A percentile compares a stretch with the other conserved stretches of the same genome.
These are phyloP conservation scores for Solanum virginianum DNA, from an alignment of 257 asterid genomes.

Conservation along the genomic window DNA sequence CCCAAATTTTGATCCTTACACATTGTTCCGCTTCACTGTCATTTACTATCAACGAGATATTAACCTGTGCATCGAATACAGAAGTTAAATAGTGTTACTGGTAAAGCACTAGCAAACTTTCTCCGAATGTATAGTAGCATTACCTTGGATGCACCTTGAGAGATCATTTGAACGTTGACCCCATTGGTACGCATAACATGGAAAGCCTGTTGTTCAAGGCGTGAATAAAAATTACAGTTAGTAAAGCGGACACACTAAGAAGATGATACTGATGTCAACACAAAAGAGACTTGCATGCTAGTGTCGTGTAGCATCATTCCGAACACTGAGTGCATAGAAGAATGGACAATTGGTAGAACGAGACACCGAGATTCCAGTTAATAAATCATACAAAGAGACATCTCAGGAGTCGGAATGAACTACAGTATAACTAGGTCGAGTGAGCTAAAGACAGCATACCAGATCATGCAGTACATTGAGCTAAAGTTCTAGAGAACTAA, in stretches of 20 bases:
- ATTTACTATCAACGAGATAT: conserved; percentile 69
- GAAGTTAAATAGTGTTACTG: background rate
- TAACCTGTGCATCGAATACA: conserved; percentile 22
- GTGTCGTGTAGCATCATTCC: background rate
- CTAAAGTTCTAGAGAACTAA: background rate
- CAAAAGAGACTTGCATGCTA: background rate
- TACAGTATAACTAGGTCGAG: background rate
- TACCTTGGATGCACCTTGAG: conserved; percentile 79
- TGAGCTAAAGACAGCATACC: background rate
- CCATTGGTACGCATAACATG: conserved; percentile 54
- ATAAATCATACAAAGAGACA: background rate
- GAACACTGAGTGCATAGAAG: background rate
- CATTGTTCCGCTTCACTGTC: conserved; percentile 77
- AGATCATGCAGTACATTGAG: background rate
- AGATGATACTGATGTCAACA: background rate
- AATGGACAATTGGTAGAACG: background rate
- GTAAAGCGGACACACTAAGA: background rate
- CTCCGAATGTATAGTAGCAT: background rate
- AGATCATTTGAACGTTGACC: conserved; percentile 83
- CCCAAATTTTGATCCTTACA: no score
- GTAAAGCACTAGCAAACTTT: background rate
- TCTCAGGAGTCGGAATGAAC: background rate
- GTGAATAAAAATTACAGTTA: background rate
- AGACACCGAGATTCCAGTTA: background rate
- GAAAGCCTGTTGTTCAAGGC: conserved; percentile 42